Conservation (phyloP, 2,329 filamentous ascomycete genomes). For the Pseudogymnoascus sp. region DNA sequence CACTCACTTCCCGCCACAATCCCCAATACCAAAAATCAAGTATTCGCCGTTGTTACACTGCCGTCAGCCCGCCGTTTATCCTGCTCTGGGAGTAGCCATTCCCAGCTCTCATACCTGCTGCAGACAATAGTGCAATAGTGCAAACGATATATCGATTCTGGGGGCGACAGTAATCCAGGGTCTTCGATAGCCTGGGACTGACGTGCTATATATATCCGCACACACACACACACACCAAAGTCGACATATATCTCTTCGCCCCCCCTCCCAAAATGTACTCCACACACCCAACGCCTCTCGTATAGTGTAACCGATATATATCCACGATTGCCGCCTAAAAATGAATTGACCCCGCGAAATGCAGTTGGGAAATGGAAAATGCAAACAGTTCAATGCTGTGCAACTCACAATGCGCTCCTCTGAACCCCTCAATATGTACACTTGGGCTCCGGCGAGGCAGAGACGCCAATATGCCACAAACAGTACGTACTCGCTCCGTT, state of each 20-base stretch:
- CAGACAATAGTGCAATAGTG: conserved; percentile 4
- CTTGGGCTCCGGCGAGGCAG: conserved; percentile 3
- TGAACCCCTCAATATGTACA: not conserved
- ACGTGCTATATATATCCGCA: not conserved
- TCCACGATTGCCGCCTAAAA: conserved; percentile 8
- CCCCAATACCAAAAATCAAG: conserved; percentile 5
- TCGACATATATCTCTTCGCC: not conserved
- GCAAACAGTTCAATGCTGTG: not conserved
- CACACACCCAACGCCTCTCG: not conserved
- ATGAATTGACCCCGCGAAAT: not conserved
- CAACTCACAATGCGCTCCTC: not conserved
- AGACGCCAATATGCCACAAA: conserved; percentile 1
- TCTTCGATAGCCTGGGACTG: not conserved
- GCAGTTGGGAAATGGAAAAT: not conserved
- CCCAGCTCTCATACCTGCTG: not conserved
- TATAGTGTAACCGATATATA: not conserved
- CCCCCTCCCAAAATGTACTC: not conserved
- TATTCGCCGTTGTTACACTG: not conserved
- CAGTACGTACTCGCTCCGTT: not conserved
- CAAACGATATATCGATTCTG: conserved; percentile 1
- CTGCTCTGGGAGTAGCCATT: not conserved
- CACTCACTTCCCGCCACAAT: not conserved
- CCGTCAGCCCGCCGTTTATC: not conserved
- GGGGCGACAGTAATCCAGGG: not conserved
- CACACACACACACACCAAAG: not conserved